These are phyloP conservation scores for Elsinoe ampelina DNA, from an alignment of 2,329 filamentous ascomycete genomes.

Conservation along the genomic window DNA sequence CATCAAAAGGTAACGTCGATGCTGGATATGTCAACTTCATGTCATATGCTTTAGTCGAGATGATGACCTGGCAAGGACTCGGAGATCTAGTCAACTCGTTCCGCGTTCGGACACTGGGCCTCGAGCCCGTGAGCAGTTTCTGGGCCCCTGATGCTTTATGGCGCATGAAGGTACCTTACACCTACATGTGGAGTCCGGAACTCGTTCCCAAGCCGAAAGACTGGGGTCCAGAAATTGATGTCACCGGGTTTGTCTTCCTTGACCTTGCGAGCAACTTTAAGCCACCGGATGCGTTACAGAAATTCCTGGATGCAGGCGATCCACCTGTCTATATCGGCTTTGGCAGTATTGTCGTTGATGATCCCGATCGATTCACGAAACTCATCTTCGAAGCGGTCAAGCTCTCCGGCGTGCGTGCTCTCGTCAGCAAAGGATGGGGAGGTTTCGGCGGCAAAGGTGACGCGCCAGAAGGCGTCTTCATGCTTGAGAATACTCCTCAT, in stretches of 20 bases:
- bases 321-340: slow-evolving; percentile 66
- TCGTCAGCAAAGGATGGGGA: slow-evolving; percentile 70
- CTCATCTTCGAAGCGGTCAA: slow-evolving; percentile 63
- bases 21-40: slow-evolving; percentile 69
- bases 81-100: slow-evolving; percentile 72
- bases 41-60: slow-evolving; percentile 69
- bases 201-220: slow-evolving; percentile 39
- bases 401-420: slow-evolving; percentile 56
- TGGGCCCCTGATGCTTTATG: slow-evolving; percentile 70
- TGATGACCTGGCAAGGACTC: slow-evolving; percentile 58
- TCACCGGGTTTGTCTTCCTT: slow-evolving; percentile 29
- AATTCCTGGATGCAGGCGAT: slow-evolving; percentile 49
- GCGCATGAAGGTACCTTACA: slow-evolving; percentile 64
- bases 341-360: slow-evolving; percentile 65
- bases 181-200: slow-evolving; percentile 47
- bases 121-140: slow-evolving; percentile 65
- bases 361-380: slow-evolving; percentile 57
- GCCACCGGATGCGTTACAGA: slow-evolving; percentile 25
- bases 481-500: slow-evolving; percentile 66
- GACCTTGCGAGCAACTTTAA: slow-evolving; percentile 28
- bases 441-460: slow-evolving; percentile 52
- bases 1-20: slow-evolving; percentile 55
- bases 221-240: slow-evolving; percentile 30
- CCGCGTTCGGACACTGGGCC: slow-evolving; percentile 55
- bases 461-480: slow-evolving; percentile 55